Evolutionary conservation across 2,329 filamentous ascomycete genomes (phyloP).

Genomic region (Neofusicoccum ribis): DNA sequence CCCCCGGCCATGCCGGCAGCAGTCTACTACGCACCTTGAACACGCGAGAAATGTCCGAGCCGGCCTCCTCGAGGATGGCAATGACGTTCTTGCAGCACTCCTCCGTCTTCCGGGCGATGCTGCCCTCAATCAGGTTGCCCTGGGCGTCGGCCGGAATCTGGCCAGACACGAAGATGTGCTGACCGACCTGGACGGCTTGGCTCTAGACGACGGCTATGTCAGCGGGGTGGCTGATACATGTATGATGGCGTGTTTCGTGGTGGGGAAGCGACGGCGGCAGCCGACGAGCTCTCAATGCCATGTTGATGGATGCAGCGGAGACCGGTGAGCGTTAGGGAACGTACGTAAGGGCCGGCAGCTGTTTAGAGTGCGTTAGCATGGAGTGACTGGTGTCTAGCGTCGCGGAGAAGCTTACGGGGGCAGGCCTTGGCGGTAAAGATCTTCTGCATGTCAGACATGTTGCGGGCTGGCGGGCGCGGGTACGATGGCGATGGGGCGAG

Average conservation of each 20-base stretch:
- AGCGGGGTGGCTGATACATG: slow-evolving; percentile 1
- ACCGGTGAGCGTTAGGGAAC: slow-evolving; percentile 21
- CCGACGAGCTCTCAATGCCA: neutral
- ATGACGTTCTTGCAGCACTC: slow-evolving; percentile 77
- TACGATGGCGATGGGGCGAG: neutral
- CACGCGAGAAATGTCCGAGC: slow-evolving; percentile 73
- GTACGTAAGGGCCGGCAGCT: slow-evolving; percentile 48
- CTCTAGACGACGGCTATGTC: slow-evolving; percentile 31
- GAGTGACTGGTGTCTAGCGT: neutral
- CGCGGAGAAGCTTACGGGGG: slow-evolving; percentile 38
- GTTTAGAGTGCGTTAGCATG: slow-evolving; percentile 21
- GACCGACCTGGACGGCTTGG: slow-evolving; percentile 66
- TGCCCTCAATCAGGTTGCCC: slow-evolving; percentile 62
- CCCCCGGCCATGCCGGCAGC: neutral
- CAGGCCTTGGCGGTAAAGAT: slow-evolving; percentile 44
- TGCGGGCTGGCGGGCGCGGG: slow-evolving; percentile 17
- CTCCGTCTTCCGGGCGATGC: slow-evolving; percentile 68
- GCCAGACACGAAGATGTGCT: slow-evolving; percentile 70
- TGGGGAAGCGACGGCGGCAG: neutral
- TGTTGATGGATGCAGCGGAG: neutral
- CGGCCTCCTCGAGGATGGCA: slow-evolving; percentile 79
- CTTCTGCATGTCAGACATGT: slow-evolving; percentile 48
- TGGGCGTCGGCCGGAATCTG: slow-evolving; percentile 71
- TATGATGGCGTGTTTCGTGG: neutral
- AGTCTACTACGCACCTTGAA: slow-evolving; percentile 67